phyloP scores from a whole-genome alignment of 2,329 filamentous ascomycete genomes.

The Nannizzia gypsea region DNA sequence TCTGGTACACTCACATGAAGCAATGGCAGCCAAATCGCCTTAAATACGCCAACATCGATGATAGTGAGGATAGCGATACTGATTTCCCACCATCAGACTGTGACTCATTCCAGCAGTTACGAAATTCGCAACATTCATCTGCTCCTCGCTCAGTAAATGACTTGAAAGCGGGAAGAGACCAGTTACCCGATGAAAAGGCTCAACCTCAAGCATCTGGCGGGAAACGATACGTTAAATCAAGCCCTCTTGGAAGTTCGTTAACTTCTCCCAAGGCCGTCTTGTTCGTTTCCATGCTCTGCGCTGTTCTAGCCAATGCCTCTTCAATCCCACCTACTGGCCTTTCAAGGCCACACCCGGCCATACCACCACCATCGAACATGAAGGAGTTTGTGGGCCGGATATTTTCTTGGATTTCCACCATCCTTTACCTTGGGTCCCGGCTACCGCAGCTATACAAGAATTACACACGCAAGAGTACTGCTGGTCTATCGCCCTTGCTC shows the following conservation, averaged over 20 bases:
- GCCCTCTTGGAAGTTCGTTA: conserved; percentile 17
- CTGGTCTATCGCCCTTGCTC: conserved; percentile 50
- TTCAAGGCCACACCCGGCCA: conserved; percentile 9
- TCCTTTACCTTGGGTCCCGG: conserved; percentile 48
- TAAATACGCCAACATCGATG: conserved; percentile 18
- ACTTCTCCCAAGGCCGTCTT: conserved; percentile 35
- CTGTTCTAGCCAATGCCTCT: conserved; percentile 32
- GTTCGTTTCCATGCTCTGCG: conserved; percentile 35
- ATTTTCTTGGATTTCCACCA: conserved; percentile 45
- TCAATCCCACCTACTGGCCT: conserved; percentile 25
- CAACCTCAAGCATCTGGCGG: conserved; percentile 20
- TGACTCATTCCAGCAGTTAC: conserved; percentile 16
- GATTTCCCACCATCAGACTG: conserved; percentile 27
- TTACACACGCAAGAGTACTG: conserved; percentile 49
- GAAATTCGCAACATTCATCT: conserved; percentile 14
- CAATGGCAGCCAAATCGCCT: conserved; percentile 34
- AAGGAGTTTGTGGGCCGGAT: conserved; percentile 39
- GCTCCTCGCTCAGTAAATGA: conserved; percentile 14
- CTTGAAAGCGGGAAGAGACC: conserved; percentile 13
- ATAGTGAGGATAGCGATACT: conserved; percentile 21
- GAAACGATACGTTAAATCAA: conserved; percentile 20
- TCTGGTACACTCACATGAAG: conserved; percentile 52
- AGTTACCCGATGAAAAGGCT: conserved; percentile 26
- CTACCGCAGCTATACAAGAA: conserved; percentile 57
- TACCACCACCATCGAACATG: conserved; percentile 20